Base-by-base conservation (phyloP, 2,329 filamentous ascomycete genomes). In the Phyllosticta capitalensis region DNA sequence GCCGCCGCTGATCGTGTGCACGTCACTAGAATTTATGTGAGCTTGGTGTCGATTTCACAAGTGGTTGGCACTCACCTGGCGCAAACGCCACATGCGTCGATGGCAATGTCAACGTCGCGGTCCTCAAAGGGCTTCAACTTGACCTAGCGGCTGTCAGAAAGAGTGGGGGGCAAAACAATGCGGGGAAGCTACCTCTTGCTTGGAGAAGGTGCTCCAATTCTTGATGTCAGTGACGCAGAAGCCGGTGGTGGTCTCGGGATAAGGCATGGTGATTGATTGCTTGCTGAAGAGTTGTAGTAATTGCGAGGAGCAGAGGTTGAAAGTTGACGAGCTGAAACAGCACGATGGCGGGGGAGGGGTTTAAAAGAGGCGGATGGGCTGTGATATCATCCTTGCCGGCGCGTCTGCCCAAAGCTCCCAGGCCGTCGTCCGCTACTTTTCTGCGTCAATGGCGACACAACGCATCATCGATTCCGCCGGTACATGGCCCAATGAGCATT, bases 31-130 rank as follows among this genome's bases (percentile, higher is more conserved):
- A n/a, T 12, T 38, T 6, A n/a, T n/a, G 17, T 45, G 4, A 45
- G 38, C 7, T n/a, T 45, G 38, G 14, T 45, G 38, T 45, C 4
- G 14, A n/a, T n/a, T 45, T n/a, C 30, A 12, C 17, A 45, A n/a
- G 17, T 6, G 1, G 38, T n/a, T n/a, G 38, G 12, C 6, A n/a
- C 38, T 6, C 49, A 73, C 76, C 38, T 45, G 55, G 74, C 76
- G 70, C 78, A 80, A 59, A 80, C 78, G 68, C 72, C 72, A 63
- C 72, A 74, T 20, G 65, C 86, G 65, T 91, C 85, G 67, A 96
- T 87, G 78, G 92, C 88, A 75, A 96, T 83, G 71, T 95, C 90
- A 67, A 96, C 84, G 70, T 96, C 90, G 74, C 89, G 82, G 71
- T 92, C 89, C 64, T 87, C 89, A 71, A 95, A 95, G 19, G 88